Evolutionary conservation across 768 basidiomycete species (phyloP), one percentile per base, ranked within the genome.

Genomic region (Naematelia encephala): DNA sequence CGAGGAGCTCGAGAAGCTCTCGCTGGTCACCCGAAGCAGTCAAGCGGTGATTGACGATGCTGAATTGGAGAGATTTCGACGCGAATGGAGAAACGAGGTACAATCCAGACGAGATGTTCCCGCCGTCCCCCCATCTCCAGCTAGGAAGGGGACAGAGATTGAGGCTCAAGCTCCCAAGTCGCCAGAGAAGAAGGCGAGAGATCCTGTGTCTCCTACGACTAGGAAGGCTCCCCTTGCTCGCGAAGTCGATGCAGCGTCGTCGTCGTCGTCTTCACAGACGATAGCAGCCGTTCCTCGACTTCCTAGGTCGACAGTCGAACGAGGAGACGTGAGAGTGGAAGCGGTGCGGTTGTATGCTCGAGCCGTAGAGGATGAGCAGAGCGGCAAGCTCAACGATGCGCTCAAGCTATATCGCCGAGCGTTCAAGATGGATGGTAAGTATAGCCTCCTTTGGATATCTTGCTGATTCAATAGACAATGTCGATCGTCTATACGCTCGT

Each of bases 331-430:
- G 8, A 39, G 16, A 16, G 8, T 39, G 8, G 34, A 39, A 39
- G 34, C 34, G 34, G 34, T 39, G 34, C 34, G 34, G 16, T 16
- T 39, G 34, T 96, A 94, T 74, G 78, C 82, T 26, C 80, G 78
- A 19, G 91, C 91, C 8, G 82, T 91, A 27, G 80, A 84, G 39
- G 80, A 83, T 47, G 91, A 96, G 74, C 87, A 89, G 70, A 78
- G 78, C 45, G 85, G 90, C 39, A 79, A 87, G 59, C 79, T 90
- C 50, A 87, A 91, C 63, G 84, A 87, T 29, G 91, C 91, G 11
- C 77, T 91, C 10, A 69, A 76, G 23, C 77, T 91, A 5, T 96
- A 94, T 68, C 85, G 89, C 10, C 83, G 84, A 61, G 89, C 89
- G 1, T 92, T 91, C 74, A 84, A 86, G 53, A 78, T 87, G 77